These are phyloP conservation scores for Lodderomyces margitis DNA, from an alignment of 1,139 yeast genomes.

Conservation along the genomic window DNA sequence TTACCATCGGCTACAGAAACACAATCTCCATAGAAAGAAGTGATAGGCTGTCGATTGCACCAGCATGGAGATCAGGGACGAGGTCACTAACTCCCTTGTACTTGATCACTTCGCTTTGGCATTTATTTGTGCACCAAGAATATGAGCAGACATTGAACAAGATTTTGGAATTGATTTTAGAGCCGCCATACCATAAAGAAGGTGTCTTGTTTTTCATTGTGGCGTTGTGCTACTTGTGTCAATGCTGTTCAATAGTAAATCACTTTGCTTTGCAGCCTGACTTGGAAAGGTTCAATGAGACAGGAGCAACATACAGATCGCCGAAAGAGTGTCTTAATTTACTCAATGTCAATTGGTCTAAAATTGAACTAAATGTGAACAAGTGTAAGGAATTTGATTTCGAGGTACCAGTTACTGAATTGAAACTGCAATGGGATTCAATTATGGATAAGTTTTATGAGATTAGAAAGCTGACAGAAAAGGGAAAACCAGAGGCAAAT, in stretches of 20 bases:
- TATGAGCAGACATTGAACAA: constrained; percentile 25
- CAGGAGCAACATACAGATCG: constrained; percentile 9
- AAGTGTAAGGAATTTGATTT: constrained; percentile 31
- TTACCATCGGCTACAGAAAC: constrained; percentile 15
- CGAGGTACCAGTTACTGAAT: constrained; percentile 24
- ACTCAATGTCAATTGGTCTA: not conserved
- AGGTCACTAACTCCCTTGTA: constrained; percentile 37
- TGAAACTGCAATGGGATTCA: not conserved
- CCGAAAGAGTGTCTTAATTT: constrained; percentile 10
- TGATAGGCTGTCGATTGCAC: constrained; percentile 23
- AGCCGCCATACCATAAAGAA: constrained; percentile 45
- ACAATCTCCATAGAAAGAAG: constrained; percentile 10
- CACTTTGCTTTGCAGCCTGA: constrained; percentile 8
- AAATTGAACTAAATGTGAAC: constrained; percentile 22
- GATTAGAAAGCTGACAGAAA: not conserved
- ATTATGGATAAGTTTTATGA: not conserved
- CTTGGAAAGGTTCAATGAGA: constrained; percentile 5
- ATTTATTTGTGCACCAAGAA: constrained; percentile 27
- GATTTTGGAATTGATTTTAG: constrained; percentile 40
- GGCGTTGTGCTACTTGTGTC: constrained; percentile 27
- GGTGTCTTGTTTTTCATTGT: constrained; percentile 40
- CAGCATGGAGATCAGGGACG: constrained; percentile 41
- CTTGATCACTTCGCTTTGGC: constrained; percentile 37
- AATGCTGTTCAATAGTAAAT: constrained; percentile 17
- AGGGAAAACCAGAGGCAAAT: not conserved